Evolutionary conservation across 257 asterid genomes (phyloP), one percentile per base, ranked within the genome.

Genomic region (Prunella vulgaris): DNA sequence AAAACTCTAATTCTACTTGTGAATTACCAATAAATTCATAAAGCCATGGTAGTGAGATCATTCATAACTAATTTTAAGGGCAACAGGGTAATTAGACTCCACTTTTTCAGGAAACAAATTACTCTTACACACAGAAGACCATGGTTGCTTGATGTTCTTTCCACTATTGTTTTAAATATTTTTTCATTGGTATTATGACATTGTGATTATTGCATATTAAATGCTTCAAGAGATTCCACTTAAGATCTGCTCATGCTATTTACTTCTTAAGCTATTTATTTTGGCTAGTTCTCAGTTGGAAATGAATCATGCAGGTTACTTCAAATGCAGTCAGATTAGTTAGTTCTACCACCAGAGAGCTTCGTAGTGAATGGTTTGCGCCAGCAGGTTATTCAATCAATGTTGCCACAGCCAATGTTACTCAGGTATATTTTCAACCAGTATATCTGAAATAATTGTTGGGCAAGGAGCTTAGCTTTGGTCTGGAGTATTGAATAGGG

Each of bases 331-430:
- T 86, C 63, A 85, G 93, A 71, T 67, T 92, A 77, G 92, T 92
- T 66, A 87, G 95, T 74, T 86, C 96, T 70, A 78, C 83, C 48
- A 77, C 98, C 56, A 80, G 95, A 81, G 95, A 83, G 81, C 68
- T 87, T 74, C 90, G 80, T 28, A 67, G 85, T 33, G 94, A 89
- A 77, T 92, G 98, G 98, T 58, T 38, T 76, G 95, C 96, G 70
- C 97, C 96, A 30, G 79, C 79, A 10, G 92, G 88, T 61, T 86
- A 76, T 70, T 89, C 98, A 4, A 76, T 89, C 81, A 92, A 92
- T 82, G 96, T 92, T 77, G 98, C 98, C 72, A 92, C 96, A 20
- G 96, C 98, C 68, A 92, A 89, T 82, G 85, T 92, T 63, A 83
- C 96, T 66, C 98, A 92, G 96, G 96, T 89, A 48, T 49, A 54